Base-by-base conservation (phyloP, 169 alveolate species). In the Plasmodium sp. region DNA sequence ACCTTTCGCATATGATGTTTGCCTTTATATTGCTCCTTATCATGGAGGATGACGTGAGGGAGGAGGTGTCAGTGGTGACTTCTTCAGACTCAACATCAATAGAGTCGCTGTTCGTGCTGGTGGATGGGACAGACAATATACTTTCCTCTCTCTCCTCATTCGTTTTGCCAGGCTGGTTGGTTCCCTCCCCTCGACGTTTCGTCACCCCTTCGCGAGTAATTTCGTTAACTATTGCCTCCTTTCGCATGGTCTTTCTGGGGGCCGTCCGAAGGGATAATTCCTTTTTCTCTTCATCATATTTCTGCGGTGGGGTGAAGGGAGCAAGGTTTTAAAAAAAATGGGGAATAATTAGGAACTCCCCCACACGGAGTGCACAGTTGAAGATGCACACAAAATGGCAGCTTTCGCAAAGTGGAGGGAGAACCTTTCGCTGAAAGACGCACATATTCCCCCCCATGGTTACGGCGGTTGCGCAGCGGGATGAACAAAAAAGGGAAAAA, bases 381-480 rank as follows among this genome's bases (percentile, higher is more conserved):
- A 51, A 51, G 27, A 14, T 22, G 62, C 62, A 39, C 10, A 48
- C 67, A 83, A 67, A 67, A 62, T 58, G 22, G 45, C 3, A 48
- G 41, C 27, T 18, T 36, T 83, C 33, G 71, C 39, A 56, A 31
- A 74, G 36, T 18, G 67, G 48, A 36, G 41, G 79, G 62, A 45
- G 73, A 75, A 75, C 93, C 93, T 86, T 75, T 14, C 85, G 81
- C 27, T 77, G 86, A 39, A 86, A 33, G 72, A 77, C 54, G 33
- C 93, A 86, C 12, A 86, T 27, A 75, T 79, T 86, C 41, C 75
- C 93, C 3, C 93, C 93, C 93, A 86, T 86, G 43, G 67, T 86
- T 75, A 86, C 39, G 43, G n/a, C 31, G 12, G n/a, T 18, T 81
- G 62, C 16, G 18, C 51, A 82, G 71, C 73, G 45, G 48, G 45